Evolutionary conservation across 2,329 filamentous ascomycete genomes (phyloP).

Genomic region (Aurifilum marmelostoma): DNA sequence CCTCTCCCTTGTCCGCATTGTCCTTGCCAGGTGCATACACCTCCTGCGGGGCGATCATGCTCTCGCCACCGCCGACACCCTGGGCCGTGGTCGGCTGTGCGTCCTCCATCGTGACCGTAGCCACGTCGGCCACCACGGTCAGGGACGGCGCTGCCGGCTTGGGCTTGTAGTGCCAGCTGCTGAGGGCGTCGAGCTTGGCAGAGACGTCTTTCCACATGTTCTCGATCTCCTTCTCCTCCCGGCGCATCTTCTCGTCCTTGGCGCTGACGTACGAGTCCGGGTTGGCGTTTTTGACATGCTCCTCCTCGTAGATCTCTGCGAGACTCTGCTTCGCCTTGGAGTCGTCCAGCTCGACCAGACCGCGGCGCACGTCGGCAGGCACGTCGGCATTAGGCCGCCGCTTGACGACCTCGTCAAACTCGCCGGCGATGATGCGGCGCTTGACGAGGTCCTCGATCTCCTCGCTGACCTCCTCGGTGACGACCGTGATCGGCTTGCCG

Average conservation of each 20-base stretch:
- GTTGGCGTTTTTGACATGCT: conserved; percentile 78
- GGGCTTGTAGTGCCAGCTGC: conserved; percentile 94
- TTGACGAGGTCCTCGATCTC: conserved; percentile 94
- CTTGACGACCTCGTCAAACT: conserved; percentile 90
- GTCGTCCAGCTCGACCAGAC: conserved; percentile 81
- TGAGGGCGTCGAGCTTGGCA: conserved; percentile 82
- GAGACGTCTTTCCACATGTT: conserved; percentile 81
- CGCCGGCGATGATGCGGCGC: conserved; percentile 81
- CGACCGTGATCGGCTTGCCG: conserved; percentile 92
- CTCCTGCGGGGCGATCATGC: conserved; percentile 90
- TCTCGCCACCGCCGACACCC: conserved; percentile 68
- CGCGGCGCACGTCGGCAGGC: conserved; percentile 65
- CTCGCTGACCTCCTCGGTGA: conserved; percentile 88
- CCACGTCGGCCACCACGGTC: conserved; percentile 85
- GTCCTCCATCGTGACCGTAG: conserved; percentile 94
- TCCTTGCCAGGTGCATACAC: conserved; percentile 81
- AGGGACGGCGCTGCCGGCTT: conserved; percentile 81
- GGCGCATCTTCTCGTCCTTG: conserved; percentile 78
- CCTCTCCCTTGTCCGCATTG: conserved; percentile 66
- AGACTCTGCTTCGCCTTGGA: conserved; percentile 84
- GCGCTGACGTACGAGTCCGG: conserved; percentile 79
- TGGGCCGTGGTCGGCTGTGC: conserved; percentile 83
- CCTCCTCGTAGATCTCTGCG: conserved; percentile 92
- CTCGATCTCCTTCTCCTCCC: conserved; percentile 82
- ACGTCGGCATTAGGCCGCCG: conserved; percentile 75